Evolutionary conservation across 768 basidiomycete species (phyloP).

Genomic region (Suillus cothurnatus): DNA sequence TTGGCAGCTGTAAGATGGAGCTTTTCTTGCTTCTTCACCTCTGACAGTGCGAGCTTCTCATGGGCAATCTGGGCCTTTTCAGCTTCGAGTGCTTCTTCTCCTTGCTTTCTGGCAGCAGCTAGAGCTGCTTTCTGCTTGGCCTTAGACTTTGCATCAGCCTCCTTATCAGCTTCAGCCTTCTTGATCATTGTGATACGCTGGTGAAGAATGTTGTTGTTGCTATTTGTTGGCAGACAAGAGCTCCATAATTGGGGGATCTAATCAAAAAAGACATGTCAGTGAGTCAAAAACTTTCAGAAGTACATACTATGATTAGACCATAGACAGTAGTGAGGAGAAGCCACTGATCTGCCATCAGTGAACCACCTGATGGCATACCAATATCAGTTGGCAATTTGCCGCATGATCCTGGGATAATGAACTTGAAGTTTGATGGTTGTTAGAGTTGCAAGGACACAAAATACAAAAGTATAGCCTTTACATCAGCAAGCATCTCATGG

Average conservation of each 20-base stretch:
- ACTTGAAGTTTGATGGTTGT: not conserved
- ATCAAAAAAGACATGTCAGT: constrained; percentile 2
- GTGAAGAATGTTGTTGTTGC: too few species aligned
- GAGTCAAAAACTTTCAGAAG: too few species aligned
- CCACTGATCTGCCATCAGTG: constrained; percentile 39
- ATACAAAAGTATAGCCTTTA: too few species aligned
- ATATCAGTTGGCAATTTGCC: constrained; percentile 25
- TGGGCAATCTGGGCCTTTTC: not conserved
- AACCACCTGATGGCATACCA: constrained; percentile 37
- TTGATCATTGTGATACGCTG: too few species aligned
- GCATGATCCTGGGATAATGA: not conserved
- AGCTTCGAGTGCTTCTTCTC: not conserved
- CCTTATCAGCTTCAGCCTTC: too few species aligned
- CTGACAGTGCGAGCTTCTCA: not conserved
- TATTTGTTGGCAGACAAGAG: constrained; percentile 12
- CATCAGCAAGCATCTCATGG: constrained; percentile 3
- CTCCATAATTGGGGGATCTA: constrained; percentile 32
- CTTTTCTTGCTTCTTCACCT: not conserved
- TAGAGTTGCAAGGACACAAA: not conserved
- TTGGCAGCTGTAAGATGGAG: not conserved
- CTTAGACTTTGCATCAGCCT: not conserved
- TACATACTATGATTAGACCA: constrained; percentile 28
- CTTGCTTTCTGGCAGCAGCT: not conserved
- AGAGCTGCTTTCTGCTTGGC: not conserved
- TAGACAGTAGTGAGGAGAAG: constrained; percentile 28